phyloP scores from a whole-genome alignment of 2,329 filamentous ascomycete genomes.

The Sporothrix variecibatus region DNA sequence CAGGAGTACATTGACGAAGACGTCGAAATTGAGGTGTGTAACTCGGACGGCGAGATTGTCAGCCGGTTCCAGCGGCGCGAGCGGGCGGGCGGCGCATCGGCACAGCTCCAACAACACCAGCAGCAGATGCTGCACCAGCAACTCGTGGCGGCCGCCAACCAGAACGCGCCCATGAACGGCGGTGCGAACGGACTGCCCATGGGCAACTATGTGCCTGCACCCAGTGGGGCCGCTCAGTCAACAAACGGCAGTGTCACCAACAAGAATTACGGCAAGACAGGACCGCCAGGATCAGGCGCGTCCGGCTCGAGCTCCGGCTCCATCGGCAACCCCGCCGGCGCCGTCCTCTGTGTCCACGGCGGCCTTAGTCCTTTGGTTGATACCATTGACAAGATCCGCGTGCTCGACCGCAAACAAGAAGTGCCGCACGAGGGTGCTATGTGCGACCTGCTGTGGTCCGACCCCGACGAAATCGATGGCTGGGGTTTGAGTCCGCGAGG shows the following conservation, averaged over 20 bases:
- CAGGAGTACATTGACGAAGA: constrained; percentile 64
- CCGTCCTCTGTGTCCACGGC: constrained; percentile 93
- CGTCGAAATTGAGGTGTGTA: constrained; percentile 90
- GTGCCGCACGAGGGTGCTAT: constrained; percentile 98
- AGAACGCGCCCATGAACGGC: constrained; percentile 15
- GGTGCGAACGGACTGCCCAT: constrained; percentile 18
- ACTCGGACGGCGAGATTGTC: constrained; percentile 77
- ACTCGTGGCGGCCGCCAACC: constrained; percentile 18
- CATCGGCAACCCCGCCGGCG: constrained; percentile 71
- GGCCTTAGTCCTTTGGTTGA: constrained; percentile 90
- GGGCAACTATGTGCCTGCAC: constrained; percentile 27
- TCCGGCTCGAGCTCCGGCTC: constrained; percentile 66
- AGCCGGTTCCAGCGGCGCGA: constrained; percentile 57
- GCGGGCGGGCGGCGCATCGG: constrained; percentile 46
- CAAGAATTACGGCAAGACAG: constrained; percentile 41
- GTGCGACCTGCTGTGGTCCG: constrained; percentile 98
- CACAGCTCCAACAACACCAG: constrained; percentile 33
- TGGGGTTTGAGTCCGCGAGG: constrained; percentile 95
- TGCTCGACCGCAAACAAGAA: constrained; percentile 95
- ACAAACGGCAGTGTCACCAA: neutral
- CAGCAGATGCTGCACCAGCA: constrained; percentile 33
- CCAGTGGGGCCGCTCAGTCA: neutral
- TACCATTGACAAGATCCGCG: constrained; percentile 89
- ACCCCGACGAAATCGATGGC: constrained; percentile 95
- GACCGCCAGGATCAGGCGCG: constrained; percentile 77